Evolutionary conservation across 2,329 filamentous ascomycete genomes (phyloP).

Genomic region (Penicillium olsonii): DNA sequence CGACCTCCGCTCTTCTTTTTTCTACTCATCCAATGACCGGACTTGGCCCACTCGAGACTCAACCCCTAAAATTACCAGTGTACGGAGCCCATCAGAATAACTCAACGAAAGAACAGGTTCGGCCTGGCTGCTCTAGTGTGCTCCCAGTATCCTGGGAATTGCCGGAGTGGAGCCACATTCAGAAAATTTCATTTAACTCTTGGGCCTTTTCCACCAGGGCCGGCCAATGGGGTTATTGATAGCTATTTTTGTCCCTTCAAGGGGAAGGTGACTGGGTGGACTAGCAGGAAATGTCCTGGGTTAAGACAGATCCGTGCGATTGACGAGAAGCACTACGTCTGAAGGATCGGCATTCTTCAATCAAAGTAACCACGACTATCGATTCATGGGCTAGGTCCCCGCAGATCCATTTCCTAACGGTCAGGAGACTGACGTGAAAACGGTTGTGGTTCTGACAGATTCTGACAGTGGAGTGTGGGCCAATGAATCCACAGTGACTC

Average conservation of each 20-base stretch:
- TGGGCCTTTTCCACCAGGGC: neutral
- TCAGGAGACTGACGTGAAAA: conserved; percentile 8
- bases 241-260: conserved; percentile 9
- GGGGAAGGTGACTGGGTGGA: conserved; percentile 16
- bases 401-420: conserved; percentile 12
- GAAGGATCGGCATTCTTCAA: conserved; percentile 32
- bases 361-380: conserved; percentile 25
- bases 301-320: conserved; percentile 25
- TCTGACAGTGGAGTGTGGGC: conserved; percentile 2
- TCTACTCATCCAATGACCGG: conserved; percentile 1
- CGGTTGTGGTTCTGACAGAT: conserved; percentile 6
- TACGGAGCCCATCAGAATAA: neutral
- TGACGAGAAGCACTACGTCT: conserved; percentile 16
- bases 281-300: conserved; percentile 14
- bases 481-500: conserved; percentile 4
- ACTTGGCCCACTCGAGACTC: conserved; percentile 8
- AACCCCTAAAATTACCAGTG: neutral
- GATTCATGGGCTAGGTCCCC: conserved; percentile 14
- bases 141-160: neutral
- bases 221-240: conserved; percentile 1
- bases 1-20: neutral
- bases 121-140: neutral
- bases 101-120: conserved; percentile 9
- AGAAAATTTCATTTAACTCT: neutral
- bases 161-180: neutral